phyloP scores from a whole-genome alignment of 1,284 basidiomycete species.

The Trichosporon sp. region DNA sequence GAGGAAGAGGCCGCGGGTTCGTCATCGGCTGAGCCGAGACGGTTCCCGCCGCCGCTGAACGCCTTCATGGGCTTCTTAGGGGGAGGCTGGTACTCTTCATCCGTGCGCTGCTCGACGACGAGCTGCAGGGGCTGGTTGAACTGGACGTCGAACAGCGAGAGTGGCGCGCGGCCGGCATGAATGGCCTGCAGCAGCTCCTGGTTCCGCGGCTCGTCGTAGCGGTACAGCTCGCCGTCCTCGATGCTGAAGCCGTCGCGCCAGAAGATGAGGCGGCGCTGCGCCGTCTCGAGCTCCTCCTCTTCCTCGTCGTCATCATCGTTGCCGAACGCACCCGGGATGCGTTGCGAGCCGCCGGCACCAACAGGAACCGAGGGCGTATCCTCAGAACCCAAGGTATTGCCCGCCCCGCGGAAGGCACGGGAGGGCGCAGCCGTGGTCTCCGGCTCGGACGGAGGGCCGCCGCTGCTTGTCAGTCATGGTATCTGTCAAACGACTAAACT shows the following conservation, averaged over 20 bases:
- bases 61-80: constrained; percentile 52
- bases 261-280: constrained; percentile 76
- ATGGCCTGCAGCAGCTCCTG: constrained; percentile 72
- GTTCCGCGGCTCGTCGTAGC: constrained; percentile 78
- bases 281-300: constrained; percentile 56
- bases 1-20: neutral
- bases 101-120: constrained; percentile 66
- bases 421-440: constrained; percentile 12
- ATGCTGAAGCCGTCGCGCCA: constrained; percentile 94
- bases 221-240: constrained; percentile 80
- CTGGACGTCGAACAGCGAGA: constrained; percentile 68
- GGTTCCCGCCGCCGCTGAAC: constrained; percentile 73
- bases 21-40: constrained; percentile 59
- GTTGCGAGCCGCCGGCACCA: constrained; percentile 49
- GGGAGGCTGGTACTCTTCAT: constrained; percentile 65
- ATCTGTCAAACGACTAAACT: constrained; percentile 42
- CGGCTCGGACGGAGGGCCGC: constrained; percentile 31
- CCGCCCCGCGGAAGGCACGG: constrained; percentile 10
- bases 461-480: constrained; percentile 23
- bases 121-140: constrained; percentile 82
- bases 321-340: constrained; percentile 14
- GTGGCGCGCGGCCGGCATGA: constrained; percentile 76
- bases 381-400: constrained; percentile 78
- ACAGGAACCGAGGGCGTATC: constrained; percentile 59
- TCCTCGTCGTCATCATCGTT: constrained; percentile 29